Percentiles rank a stretch among this genome's conserved stretches.
phyloP scores from a whole-genome alignment of 805 yeast genomes.

The Kodamaea laetipori region DNA sequence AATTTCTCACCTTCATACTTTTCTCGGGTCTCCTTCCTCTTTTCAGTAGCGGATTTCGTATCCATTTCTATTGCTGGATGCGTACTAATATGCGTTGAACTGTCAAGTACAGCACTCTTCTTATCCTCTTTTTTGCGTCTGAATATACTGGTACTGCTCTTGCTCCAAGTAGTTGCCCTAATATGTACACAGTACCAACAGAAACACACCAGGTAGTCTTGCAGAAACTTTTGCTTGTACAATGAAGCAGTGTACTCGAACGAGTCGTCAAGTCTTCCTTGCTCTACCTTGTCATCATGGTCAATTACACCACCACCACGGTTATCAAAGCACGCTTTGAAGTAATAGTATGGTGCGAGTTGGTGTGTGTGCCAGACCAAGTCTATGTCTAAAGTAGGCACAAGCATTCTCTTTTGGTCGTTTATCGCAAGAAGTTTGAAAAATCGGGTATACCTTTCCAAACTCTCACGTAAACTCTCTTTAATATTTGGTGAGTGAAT shows the following conservation, averaged over 20 bases:
- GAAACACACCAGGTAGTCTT: constrained; percentile 25
- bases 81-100: constrained; percentile 16
- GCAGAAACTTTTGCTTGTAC: constrained; percentile 18
- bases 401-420: constrained; percentile 15
- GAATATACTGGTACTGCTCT: not conserved
- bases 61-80: constrained; percentile 7
- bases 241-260: constrained; percentile 21
- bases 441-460: constrained; percentile 23
- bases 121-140: constrained; percentile 1
- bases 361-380: constrained; percentile 34
- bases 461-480: constrained; percentile 18
- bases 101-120: constrained; percentile 18
- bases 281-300: constrained; percentile 30
- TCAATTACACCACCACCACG: constrained; percentile 17
- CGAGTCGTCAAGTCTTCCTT: constrained; percentile 17
- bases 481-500: constrained; percentile 16
- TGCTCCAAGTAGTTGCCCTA: not conserved
- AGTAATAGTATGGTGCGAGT: constrained; percentile 19
- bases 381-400: constrained; percentile 32
- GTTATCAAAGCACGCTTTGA: constrained; percentile 13
- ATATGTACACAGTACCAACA: constrained; percentile 19
- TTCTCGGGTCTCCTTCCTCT: not conserved
- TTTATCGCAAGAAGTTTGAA: constrained; percentile 9
- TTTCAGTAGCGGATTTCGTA: not conserved
- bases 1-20: constrained; percentile 1